Conservation (phyloP, 2,329 filamentous ascomycete species). For the Trichoderma aggressivum region DNA sequence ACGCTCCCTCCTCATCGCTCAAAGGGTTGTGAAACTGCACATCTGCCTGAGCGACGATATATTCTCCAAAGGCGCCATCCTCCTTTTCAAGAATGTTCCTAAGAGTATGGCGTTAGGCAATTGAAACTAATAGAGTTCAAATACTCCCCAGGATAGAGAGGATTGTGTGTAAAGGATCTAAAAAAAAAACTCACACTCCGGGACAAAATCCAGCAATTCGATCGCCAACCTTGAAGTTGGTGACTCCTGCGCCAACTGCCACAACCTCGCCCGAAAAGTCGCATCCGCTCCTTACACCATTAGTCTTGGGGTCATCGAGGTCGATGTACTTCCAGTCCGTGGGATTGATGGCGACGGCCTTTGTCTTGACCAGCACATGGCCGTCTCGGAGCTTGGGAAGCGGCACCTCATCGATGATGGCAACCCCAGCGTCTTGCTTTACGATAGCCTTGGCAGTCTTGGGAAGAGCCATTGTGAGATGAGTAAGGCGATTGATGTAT, state of each 20-base stretch:
- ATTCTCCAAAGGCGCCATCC: slow-evolving; percentile 43
- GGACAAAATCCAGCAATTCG: slow-evolving; percentile 42
- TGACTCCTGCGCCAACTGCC: slow-evolving; percentile 42
- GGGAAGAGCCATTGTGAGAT: neutral
- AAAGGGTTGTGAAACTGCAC: slow-evolving; percentile 44
- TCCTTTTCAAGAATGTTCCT: slow-evolving; percentile 31
- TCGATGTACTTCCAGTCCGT: slow-evolving; percentile 35
- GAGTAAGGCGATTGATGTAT: neutral
- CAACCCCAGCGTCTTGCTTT: neutral
- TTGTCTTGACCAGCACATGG: slow-evolving; percentile 32
- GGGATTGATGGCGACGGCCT: slow-evolving; percentile 36
- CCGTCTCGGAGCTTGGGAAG: slow-evolving; percentile 18
- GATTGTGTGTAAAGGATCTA: neutral
- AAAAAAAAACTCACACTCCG: slow-evolving; percentile 26
- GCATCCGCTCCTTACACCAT: slow-evolving; percentile 34
- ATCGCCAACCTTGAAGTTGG: slow-evolving; percentile 45
- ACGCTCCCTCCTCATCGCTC: slow-evolving; percentile 46
- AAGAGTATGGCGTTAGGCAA: neutral
- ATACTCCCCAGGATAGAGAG: neutral
- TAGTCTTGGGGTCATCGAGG: neutral
- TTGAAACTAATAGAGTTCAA: neutral
- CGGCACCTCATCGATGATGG: neutral
- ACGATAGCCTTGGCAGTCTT: neutral
- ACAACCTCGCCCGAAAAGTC: slow-evolving; percentile 48
- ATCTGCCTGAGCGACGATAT: slow-evolving; percentile 38